phyloP scores from a whole-genome alignment of 2,329 filamentous ascomycete species.

The Fusarium sacchari region DNA sequence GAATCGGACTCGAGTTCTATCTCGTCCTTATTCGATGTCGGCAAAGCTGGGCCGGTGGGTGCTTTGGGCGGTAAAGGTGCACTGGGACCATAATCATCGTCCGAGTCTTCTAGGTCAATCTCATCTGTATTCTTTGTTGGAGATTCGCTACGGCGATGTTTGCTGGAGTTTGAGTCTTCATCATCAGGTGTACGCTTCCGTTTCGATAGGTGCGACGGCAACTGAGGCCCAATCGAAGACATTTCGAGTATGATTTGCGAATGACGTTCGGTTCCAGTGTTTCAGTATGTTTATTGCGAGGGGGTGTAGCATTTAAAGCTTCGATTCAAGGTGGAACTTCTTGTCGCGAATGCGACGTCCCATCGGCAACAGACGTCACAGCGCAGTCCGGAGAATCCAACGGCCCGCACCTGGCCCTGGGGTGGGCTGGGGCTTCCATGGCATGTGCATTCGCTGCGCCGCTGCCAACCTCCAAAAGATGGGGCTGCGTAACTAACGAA shows the following conservation, averaged over 20 bases:
- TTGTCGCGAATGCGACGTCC: conserved; percentile 25
- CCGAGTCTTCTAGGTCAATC: conserved; percentile 56
- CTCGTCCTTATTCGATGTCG: conserved; percentile 51
- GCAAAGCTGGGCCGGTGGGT: conserved; percentile 37
- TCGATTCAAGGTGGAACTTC: conserved; percentile 27
- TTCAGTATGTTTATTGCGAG: conserved; percentile 13
- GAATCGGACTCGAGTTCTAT: conserved; percentile 54
- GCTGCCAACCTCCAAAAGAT: conserved; percentile 37
- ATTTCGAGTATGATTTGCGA: conserved; percentile 53
- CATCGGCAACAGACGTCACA: conserved; percentile 41
- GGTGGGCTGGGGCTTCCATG: conserved; percentile 4
- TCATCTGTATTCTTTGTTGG: conserved; percentile 58
- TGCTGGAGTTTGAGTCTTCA: conserved; percentile 53
- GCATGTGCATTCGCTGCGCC: conserved; percentile 30
- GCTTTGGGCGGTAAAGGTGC: conserved; percentile 37
- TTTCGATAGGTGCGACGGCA: conserved; percentile 74
- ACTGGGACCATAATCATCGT: conserved; percentile 57
- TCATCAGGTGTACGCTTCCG: conserved; percentile 64
- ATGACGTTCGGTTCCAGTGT: not conserved
- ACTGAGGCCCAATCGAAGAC: conserved; percentile 75
- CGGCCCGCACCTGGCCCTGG: conserved; percentile 34
- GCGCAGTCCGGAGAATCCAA: conserved; percentile 42
- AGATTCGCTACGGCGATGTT: conserved; percentile 49
- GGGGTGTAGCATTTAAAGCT: conserved; percentile 24
- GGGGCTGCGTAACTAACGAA: conserved; percentile 39